Conservation (phyloP, 2,329 filamentous ascomycete species). For the Cercospora sesami region DNA sequence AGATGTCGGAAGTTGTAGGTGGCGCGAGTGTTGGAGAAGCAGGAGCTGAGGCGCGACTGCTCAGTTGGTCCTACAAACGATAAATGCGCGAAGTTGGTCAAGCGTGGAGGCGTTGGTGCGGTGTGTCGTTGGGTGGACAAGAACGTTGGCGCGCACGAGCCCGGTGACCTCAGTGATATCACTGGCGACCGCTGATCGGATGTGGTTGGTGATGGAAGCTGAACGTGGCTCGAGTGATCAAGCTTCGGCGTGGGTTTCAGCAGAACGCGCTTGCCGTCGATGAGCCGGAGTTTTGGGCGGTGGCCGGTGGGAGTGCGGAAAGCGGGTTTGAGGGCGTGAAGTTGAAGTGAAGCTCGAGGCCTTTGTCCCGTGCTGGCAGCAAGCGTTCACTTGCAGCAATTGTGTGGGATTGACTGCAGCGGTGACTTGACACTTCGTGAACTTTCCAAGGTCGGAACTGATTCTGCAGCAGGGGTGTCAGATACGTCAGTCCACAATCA, state of each 20-base stretch:
- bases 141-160: background rate
- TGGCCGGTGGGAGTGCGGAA: background rate
- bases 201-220: background rate
- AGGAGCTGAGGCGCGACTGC: conserved; percentile 11
- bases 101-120: background rate
- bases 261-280: background rate
- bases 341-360: background rate
- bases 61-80: conserved; percentile 10
- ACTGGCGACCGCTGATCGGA: background rate
- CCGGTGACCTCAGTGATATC: conserved; percentile 1
- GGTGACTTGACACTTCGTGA: background rate
- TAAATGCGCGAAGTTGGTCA: conserved; percentile 1
- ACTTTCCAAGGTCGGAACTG: background rate
- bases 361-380: background rate
- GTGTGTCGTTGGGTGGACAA: background rate
- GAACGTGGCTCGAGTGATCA: background rate
- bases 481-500: conserved; percentile 4
- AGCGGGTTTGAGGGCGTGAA: background rate
- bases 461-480: background rate
- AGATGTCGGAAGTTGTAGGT: conserved; percentile 7
- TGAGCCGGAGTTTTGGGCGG: background rate
- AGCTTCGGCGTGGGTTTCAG: background rate
- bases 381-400: background rate
- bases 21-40: conserved; percentile 11
- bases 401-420: background rate